phyloP scores from a whole-genome alignment of 495 filamentous ascomycete genomes.

The Ramalina peruviana region DNA sequence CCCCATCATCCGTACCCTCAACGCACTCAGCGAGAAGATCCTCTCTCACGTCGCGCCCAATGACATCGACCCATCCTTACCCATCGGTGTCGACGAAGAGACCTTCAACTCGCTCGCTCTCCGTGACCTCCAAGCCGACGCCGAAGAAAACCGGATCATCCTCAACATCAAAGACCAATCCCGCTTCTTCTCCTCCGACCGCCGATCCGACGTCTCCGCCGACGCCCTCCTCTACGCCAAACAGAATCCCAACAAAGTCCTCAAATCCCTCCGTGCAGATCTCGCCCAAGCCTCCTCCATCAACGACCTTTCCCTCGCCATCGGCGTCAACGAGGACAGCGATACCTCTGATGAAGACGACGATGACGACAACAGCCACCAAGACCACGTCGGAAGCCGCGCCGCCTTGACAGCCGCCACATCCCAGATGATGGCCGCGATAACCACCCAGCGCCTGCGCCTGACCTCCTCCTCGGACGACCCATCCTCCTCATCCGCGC shows the following conservation, averaged over 20 bases:
- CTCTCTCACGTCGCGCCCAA: constrained; percentile 70
- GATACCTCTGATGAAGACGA: constrained; percentile 39
- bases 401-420: constrained; percentile 32
- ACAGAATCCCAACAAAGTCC: constrained; percentile 53
- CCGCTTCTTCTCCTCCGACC: constrained; percentile 57
- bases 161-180: constrained; percentile 80
- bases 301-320: constrained; percentile 41
- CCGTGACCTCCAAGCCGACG: constrained; percentile 68
- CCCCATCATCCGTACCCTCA: constrained; percentile 73
- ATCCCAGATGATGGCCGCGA: constrained; percentile 32
- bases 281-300: constrained; percentile 35
- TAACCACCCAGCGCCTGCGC: constrained; percentile 40
- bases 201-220: constrained; percentile 34
- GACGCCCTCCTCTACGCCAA: constrained; percentile 45
- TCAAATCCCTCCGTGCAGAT: constrained; percentile 48
- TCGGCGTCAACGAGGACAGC: constrained; percentile 52
- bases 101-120: constrained; percentile 61
- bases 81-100: constrained; percentile 57
- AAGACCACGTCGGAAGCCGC: constrained; percentile 44
- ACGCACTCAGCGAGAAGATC: constrained; percentile 78
- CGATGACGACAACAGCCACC: constrained; percentile 42
- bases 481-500: constrained; percentile 17
- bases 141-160: constrained; percentile 55
- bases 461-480: constrained; percentile 16
- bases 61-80: constrained; percentile 50